phyloP scores from a whole-genome alignment of 2,329 filamentous ascomycete genomes.

The Pseudogymnoascus sp. region DNA sequence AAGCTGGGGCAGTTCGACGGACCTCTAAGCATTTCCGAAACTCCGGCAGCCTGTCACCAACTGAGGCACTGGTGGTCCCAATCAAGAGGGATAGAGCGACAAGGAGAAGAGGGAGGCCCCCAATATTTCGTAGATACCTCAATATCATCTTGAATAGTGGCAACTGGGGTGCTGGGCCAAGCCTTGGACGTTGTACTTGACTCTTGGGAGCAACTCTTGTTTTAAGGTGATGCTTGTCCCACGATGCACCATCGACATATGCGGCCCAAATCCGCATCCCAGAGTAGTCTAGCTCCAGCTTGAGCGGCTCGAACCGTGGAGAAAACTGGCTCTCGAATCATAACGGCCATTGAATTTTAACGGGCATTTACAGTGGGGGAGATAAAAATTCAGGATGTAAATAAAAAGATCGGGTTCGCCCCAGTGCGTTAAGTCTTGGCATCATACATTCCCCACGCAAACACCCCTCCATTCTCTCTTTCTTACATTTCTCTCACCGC shows the following conservation, averaged over 20 bases:
- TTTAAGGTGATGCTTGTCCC: background rate
- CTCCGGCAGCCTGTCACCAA: slow-evolving; percentile 77
- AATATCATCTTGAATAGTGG: slow-evolving; percentile 16
- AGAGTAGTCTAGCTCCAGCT: background rate
- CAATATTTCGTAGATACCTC: slow-evolving; percentile 11
- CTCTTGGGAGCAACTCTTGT: background rate
- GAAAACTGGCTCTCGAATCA: background rate
- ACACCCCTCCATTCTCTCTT: background rate
- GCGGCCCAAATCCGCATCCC: background rate
- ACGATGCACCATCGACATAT: background rate
- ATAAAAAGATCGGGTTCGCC: background rate
- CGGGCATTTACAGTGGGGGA: slow-evolving; percentile 1
- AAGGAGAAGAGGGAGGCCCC: slow-evolving; percentile 11
- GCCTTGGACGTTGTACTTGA: background rate
- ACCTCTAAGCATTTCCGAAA: slow-evolving; percentile 84
- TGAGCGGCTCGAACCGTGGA: background rate
- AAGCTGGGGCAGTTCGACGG: background rate
- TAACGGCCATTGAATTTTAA: background rate
- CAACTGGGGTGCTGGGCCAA: background rate
- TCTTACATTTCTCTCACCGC: slow-evolving; percentile 1
- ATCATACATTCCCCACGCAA: slow-evolving; percentile 2
- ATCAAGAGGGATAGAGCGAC: slow-evolving; percentile 25
- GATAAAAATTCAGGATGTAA: slow-evolving; percentile 1
- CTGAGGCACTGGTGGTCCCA: slow-evolving; percentile 53
- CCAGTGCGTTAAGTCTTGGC: background rate